Evolutionary conservation across 805 yeast genomes (phyloP), one percentile per base, ranked within the genome.

Genomic region (Saturnispora silvae): DNA sequence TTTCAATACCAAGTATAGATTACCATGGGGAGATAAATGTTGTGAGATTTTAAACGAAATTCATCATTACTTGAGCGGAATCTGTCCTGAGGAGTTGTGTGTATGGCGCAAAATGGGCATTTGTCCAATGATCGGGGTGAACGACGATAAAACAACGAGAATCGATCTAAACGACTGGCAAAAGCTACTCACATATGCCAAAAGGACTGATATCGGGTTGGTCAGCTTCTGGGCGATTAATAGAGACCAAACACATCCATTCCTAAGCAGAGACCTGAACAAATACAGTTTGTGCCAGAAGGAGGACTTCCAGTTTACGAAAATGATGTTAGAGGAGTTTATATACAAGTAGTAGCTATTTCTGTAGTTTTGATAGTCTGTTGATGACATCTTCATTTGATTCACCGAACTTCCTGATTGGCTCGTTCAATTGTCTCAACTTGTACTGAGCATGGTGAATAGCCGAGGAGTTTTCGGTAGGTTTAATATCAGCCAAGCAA

Each of bases 101-200:
- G 33, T 42, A 10, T 56, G 56, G 57, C 22, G 37, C 3, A 40
- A 42, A 41, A 44, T 50, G 30, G 61, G 60, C 3, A 25, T 53
- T 16, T 55, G 60, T 33, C 61, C 61, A 22, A 57, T 57, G 61
- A 57, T 57, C 26, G 61, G 61, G 0, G 41, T 38, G 26, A 56
- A 56, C 38, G 61, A 57, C 37, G 61, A 56, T 37, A 35, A 43
- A 5, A 30, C 20, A 5, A 30, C 56, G 7, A 33, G 41, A 1
- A 47, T 57, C n/a, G 33, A 44, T 2, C 16, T 49, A 1, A 18
- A 36, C 5, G 60, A 56, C 27, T 53, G 54, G 56, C 30, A 41
- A 9, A 24, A 19, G 20, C 24, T 57, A 4, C 38, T 55, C 19
- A 29, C 40, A 5, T 52, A 48, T 40, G 47, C 45, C 3, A 43